Percentiles rank a stretch among this genome's conserved stretches.
Evolutionary conservation across 2,329 filamentous ascomycete species (phyloP).

Genomic region (Beauveria rudraprayagi): DNA sequence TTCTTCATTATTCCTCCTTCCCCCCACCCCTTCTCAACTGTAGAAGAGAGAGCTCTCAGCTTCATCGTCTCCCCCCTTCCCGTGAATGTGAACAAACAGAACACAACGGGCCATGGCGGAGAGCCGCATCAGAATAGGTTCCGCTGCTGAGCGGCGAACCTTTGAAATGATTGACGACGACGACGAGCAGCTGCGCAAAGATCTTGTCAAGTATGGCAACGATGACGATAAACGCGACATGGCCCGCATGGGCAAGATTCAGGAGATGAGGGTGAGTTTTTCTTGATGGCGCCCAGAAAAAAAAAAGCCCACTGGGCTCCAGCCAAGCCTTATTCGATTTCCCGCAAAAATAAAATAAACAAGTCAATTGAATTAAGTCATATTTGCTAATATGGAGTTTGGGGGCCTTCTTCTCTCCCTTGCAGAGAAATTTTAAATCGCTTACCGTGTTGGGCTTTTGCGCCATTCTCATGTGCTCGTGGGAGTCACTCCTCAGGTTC

Average conservation of each 20-base stretch:
- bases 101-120: not conserved
- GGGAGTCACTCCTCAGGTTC: constrained; percentile 30
- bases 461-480: constrained; percentile 32
- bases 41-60: too few species aligned
- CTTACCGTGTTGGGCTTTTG: constrained; percentile 34
- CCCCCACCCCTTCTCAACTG: too few species aligned
- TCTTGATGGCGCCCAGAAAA: not conserved
- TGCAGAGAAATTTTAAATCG: constrained; percentile 30
- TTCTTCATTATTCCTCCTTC: too few species aligned
- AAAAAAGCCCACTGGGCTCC: too few species aligned
- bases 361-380: not conserved
- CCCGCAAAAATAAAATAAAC: not conserved
- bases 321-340: not conserved
- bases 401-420: too few species aligned
- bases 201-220: constrained; percentile 13
- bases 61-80: too few species aligned
- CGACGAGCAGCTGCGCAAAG: constrained; percentile 14
- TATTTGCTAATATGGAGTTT: not conserved
- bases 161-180: constrained; percentile 18
- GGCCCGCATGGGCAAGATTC: constrained; percentile 40
- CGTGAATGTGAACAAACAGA: not conserved
- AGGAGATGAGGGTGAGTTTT: constrained; percentile 33
- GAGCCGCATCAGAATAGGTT: not conserved
- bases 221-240: constrained; percentile 33
- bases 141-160: not conserved